phyloP scores from a whole-genome alignment of 2,329 filamentous ascomycete genomes.

The Madurella fahalii region DNA sequence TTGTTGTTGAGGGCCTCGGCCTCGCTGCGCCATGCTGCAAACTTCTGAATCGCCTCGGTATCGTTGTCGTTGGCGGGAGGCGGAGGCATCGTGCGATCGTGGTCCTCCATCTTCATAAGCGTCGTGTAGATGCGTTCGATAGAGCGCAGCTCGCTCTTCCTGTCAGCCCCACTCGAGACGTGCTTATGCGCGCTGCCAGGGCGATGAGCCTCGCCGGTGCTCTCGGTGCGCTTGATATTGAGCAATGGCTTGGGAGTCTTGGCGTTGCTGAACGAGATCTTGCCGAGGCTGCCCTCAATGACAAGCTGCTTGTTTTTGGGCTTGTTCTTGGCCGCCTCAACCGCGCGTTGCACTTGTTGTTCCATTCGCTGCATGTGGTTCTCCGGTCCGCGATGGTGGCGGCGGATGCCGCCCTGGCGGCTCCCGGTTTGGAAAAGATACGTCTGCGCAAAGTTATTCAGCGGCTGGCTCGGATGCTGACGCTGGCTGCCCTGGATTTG shows the following conservation, averaged over 20 bases:
- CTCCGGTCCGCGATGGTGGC: conserved; percentile 78
- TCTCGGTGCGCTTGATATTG: conserved; percentile 87
- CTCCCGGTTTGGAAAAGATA: conserved; percentile 94
- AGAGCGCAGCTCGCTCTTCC: conserved; percentile 77
- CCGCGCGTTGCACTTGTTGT: conserved; percentile 94
- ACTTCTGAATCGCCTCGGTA: conserved; percentile 64
- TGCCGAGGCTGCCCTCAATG: conserved; percentile 91
- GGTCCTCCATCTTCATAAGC: conserved; percentile 91
- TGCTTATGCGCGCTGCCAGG: conserved; percentile 46
- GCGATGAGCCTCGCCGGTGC: conserved; percentile 53
- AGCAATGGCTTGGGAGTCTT: conserved; percentile 94
- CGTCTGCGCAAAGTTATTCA: conserved; percentile 95
- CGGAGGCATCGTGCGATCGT: conserved; percentile 73
- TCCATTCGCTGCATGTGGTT: conserved; percentile 99
- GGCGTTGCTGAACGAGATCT: conserved; percentile 98
- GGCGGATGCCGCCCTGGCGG: conserved; percentile 68
- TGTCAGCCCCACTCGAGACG: conserved; percentile 56
- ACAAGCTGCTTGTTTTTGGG: conserved; percentile 97
- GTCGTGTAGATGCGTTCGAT: conserved; percentile 86
- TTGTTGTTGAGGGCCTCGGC: conserved; percentile 68
- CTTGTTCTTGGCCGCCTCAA: conserved; percentile 94
- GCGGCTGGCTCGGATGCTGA: conserved; percentile 85
- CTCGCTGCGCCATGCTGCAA: conserved; percentile 75
- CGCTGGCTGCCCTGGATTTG: conserved; percentile 87
- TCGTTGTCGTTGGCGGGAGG: conserved; percentile 59